Evolutionary conservation across 2,329 filamentous ascomycete genomes (phyloP), one percentile per base, ranked within the genome.

Genomic region (Annulohypoxylon truncatum): DNA sequence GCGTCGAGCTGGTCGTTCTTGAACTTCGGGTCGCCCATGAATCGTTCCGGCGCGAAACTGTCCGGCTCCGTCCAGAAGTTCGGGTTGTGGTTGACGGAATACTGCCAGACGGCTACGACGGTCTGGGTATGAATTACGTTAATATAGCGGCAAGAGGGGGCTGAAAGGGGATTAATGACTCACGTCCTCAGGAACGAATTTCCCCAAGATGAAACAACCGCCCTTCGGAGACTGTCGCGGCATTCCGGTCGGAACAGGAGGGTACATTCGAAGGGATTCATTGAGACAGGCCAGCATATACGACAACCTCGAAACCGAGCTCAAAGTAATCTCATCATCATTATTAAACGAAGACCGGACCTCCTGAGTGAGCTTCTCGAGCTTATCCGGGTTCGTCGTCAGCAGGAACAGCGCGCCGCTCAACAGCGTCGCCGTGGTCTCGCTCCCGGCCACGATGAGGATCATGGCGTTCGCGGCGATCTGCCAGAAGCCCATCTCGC

Each of bases 11-110:
- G 79, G 66, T 87, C 84, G n/a, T 67, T 56, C 0, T 68, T 70
- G 68, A 81, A 86, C 2, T 74, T 74, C 4, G 73, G 66, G 8
- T 81, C 78, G 12, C 74, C 76, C 0, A 82, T 71, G 77, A 82
- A 87, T 0, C 85, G 78, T 70, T 87, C 83, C 0, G 85, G 85
- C 4, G 75, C 77, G 69, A 81, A 88, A 0, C 71, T 72, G 20
- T 81, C 74, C 0, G 85, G 80, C 1, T 83, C 76, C 8, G 75
- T 76, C 67, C 67, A 69, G 71, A 85, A 87, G 68, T 83, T 77
- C 8, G 74, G 71, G 1, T 79, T 75, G 52, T 80, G 80, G 64
- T 80, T 80, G 67, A 81, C 75, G 1, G 82, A 76, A 71, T 77
- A 83, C 33, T 85, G 82, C 44, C 79, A 78, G 0, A 84, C 75